Evolutionary conservation across 352 stramenopile genomes (phyloP), one percentile per base, ranked within the genome.

Genomic region (Lagenidium sp.): DNA sequence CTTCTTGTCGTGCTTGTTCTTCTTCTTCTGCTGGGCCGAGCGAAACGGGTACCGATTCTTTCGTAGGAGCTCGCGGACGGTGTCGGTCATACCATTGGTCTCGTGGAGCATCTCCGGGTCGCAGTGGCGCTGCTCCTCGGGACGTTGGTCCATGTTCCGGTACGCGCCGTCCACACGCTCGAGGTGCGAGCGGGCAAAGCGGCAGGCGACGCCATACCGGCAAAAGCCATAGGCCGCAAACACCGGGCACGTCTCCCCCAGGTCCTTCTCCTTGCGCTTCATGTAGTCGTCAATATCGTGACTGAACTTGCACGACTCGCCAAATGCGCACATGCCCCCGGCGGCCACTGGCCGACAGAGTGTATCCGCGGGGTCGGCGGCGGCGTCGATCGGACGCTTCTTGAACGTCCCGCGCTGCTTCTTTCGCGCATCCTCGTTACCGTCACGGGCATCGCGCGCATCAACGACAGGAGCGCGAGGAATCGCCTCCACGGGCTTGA

Each of bases 21-120:
- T 72, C 44, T 81, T 82, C 63, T 63, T 53, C 70, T 86, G 70
- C 57, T 89, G 40, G 55, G 73, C 72, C n/a, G 72, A 65, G 41
- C 70, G 60, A 57, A 97, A 98, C 34, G 80, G 62, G 60, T 97
- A 98, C 55, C 69, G 83, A 41, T 95, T 96, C 64, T 97, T 98
- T 13, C 94, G 74, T 24, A 98, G 61, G 37, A 85, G 70, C 32
- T 70, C 57, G 24, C 83, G 72, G 36, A 95, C 68, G 21, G 85
- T 68, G 50, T 89, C 80, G 12, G 67, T 82, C n/a, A 97, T 55
- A n/a, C 82, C 60, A 60, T 97, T 97, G 22, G 71, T 67, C 44
- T 91, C 69, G 34, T 71, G 41, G 20, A 57, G 63, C 38, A 64
- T 62, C n/a, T 70, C 60, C 19, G 45, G 45, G 1, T 65, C 40